Conservation (phyloP, 1,284 basidiomycete species). For the Microbotryum violaceum region DNA sequence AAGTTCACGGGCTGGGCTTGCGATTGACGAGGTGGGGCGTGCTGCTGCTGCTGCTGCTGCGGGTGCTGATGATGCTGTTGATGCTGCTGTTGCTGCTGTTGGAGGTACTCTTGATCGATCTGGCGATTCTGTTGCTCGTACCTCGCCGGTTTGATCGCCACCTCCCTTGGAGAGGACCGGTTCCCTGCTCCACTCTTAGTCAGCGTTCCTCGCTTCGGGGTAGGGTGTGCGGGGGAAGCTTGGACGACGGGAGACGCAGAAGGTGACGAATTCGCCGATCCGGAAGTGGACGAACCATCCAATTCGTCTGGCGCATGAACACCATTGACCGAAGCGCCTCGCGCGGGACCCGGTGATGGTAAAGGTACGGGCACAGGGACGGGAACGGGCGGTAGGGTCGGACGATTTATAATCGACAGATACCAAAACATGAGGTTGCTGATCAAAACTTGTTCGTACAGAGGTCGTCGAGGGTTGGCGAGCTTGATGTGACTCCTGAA, state of each 20-base stretch:
- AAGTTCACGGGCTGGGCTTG: slow-evolving; percentile 13
- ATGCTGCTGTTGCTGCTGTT: slow-evolving; percentile 19
- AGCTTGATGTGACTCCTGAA: slow-evolving; percentile 77
- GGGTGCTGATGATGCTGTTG: slow-evolving; percentile 23
- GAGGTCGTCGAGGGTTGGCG: slow-evolving; percentile 86
- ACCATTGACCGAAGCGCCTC: slow-evolving; percentile 38
- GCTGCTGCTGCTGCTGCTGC: slow-evolving; percentile 11
- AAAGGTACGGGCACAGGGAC: slow-evolving; percentile 21
- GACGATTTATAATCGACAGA: slow-evolving; percentile 80
- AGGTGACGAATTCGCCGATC: no score
- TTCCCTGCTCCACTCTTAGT: slow-evolving; percentile 25
- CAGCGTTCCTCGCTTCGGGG: slow-evolving; percentile 37
- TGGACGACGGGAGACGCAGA: no score
- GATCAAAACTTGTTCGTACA: slow-evolving; percentile 97
- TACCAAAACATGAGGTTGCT: slow-evolving; percentile 97
- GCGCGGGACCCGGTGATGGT: slow-evolving; percentile 26
- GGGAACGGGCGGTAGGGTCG: slow-evolving; percentile 15
- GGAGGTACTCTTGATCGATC: slow-evolving; percentile 66
- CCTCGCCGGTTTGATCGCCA: slow-evolving; percentile 74
- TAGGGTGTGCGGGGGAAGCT: slow-evolving; percentile 33
- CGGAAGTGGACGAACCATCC: no score
- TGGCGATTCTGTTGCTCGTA: slow-evolving; percentile 88
- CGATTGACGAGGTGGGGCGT: slow-evolving; percentile 7
- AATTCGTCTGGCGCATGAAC: slow-evolving; percentile 23
- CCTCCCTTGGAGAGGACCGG: slow-evolving; percentile 60